Base-by-base conservation (phyloP, 768 basidiomycete species). In the Lentinus tigrinus region DNA sequence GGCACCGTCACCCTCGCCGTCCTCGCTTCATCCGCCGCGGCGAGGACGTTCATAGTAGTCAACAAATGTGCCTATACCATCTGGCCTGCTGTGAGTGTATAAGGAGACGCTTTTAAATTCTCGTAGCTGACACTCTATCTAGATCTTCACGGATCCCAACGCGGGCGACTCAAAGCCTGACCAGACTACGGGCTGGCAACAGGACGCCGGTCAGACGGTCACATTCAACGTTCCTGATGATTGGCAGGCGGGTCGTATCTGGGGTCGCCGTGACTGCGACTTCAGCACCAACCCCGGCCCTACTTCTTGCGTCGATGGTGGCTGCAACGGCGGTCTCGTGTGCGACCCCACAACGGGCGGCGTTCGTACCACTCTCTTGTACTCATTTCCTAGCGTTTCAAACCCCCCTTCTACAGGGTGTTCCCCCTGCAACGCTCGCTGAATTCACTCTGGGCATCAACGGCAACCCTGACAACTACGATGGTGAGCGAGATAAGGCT, bases 1-100 rank as follows among this genome's bases (percentile, higher is more conserved):
- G n/a, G 37, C 11, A 19, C 51, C 27, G 16, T 37, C 19, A 16
- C 49, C 13, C 21, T 53, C 3, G 31, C 31, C 31, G 23, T 40
- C 19, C 39, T 61, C 14, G 58, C 43, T 17, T 31, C 47, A 23
- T 37, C 38, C 4, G 52, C 44, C 21, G 47, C 55, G 9, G 55
- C 52, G 3, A 38, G 62, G 19, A 73, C 68, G 9, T 73, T 78
- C 63, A 75, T 70, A 3, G 74, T 77, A 24, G 67, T 67, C 65
- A 78, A 78, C 56, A 63, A 57, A 31, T 77, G 76, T 60, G 68
- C 72, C 0, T 77, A 74, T 63, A 75, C 75, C 7, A 71, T 77
- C 36, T 77, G 76, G 76, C 75, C 48, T 17, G 65, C 58, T 46
- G 40, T 17, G 8, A 9, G 40, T n/a, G 9, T 8, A n/a, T n/a